Evolutionary conservation across 257 asterid species (phyloP).

Genomic region (Parsonsia alboflavescens): DNA sequence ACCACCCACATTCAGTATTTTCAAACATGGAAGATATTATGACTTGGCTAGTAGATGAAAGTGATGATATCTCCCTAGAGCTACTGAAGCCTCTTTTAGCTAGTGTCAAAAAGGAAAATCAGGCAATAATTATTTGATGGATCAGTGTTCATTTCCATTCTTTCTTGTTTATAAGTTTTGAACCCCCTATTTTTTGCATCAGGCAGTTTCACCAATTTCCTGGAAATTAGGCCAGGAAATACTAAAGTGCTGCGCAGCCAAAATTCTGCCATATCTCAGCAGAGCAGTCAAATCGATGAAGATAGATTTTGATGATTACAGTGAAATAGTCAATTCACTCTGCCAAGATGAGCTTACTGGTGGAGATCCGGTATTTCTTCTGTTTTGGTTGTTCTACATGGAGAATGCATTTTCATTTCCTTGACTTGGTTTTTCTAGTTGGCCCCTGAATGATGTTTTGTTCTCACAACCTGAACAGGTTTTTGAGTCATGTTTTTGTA

Average conservation of each 20-base stretch:
- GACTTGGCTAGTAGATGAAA: constrained; percentile 29
- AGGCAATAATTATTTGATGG: constrained; percentile 19
- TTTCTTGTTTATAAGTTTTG: constrained; percentile 1
- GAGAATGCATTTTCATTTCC: neutral
- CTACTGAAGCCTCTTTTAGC: constrained; percentile 30
- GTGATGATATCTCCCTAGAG: constrained; percentile 32
- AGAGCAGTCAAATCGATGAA: constrained; percentile 26
- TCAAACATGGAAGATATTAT: constrained; percentile 37
- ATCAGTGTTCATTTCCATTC: neutral
- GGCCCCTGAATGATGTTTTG: neutral
- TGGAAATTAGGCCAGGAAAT: constrained; percentile 31
- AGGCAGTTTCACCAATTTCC: constrained; percentile 30
- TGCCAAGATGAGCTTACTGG: constrained; percentile 25
- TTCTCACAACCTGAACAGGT: neutral
- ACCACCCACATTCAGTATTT: constrained; percentile 25
- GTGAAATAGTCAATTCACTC: constrained; percentile 22
- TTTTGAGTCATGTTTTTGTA: neutral
- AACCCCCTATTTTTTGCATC: constrained; percentile 15
- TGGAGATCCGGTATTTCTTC: constrained; percentile 20
- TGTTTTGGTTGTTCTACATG: neutral
- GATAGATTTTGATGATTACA: constrained; percentile 18
- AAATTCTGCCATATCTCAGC: constrained; percentile 27
- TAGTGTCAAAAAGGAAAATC: constrained; percentile 34
- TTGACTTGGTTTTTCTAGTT: neutral
- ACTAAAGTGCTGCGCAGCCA: constrained; percentile 26